Base-by-base conservation (phyloP, 2,329 filamentous ascomycete species). In the Neonectria neomacrospora region DNA sequence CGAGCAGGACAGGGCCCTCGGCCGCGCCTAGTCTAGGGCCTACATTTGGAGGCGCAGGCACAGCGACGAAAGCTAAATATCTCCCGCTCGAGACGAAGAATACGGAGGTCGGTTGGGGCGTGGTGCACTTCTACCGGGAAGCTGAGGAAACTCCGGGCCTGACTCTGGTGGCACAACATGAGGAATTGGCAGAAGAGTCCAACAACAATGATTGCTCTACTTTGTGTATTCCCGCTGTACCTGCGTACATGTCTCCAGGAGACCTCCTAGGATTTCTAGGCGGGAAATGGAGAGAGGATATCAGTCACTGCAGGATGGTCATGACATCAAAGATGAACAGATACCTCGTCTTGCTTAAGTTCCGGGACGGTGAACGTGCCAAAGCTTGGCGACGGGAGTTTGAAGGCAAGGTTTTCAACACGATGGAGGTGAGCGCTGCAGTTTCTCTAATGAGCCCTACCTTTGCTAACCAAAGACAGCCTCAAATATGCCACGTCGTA, bases 261-360 rank as follows among this genome's bases (percentile, higher is more conserved):
- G 95, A 98, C 74, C 93, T 99, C 63, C 80, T 98, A 67, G 94
- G 93, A 0, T 98, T 96, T 72, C 88, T 98, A 6, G 96, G 96
- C 3, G 92, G 97, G 76, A 89, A 89, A 74, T 97, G 95, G 77
- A 88, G 92, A 76, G 88, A 91, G 61, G 87, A 94, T 64, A 93
- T 99, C 62, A 96, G 91, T 71, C 96, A 99, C 80, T 97, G 97
- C 75, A 86, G 96, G 56, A 93, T 99, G 88, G 92, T 99, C 59
- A 90, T 94, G 83, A 98, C 96, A 1, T 91, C 91, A 57, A 86
- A 90, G 67, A 90, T 93, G 77, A 97, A 96, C 78, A 88, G 94
- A 65, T 98, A 98, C 80, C 91, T 99, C 84, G 95, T 97, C 26
- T 83, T 99, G 65, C 91, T 99, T 87, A 97, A 97, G 80, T 97